Conservation (phyloP, 1,284 basidiomycete genomes). For the Mycosarcoma maydis region DNA sequence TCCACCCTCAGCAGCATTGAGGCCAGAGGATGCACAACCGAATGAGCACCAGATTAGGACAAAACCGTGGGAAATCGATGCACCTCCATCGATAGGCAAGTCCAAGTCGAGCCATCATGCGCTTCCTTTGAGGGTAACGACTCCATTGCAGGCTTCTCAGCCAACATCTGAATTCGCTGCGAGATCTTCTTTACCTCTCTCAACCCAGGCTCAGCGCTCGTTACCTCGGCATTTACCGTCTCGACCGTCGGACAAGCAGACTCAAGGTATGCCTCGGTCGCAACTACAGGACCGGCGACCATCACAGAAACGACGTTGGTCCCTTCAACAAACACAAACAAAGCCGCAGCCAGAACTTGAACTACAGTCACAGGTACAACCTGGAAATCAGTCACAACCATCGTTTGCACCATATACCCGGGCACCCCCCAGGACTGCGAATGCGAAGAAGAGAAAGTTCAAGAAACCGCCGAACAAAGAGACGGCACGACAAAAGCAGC, state of each 20-base stretch:
- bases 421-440: too few relatives aligned
- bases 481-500: conserved; percentile 3
- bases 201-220: too few relatives aligned
- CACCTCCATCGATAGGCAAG: conserved; percentile 28
- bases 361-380: background rate
- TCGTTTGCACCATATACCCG: too few relatives aligned
- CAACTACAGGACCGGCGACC: background rate
- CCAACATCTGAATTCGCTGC: background rate
- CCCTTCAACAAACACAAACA: background rate
- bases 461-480: background rate
- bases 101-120: background rate
- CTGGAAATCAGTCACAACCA: too few relatives aligned
- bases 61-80: conserved; percentile 40
- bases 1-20: conserved; percentile 27
- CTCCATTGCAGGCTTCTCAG: background rate
- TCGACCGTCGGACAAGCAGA: too few relatives aligned
- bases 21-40: conserved; percentile 40
- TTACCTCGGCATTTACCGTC: too few relatives aligned
- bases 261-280: background rate
- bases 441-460: conserved; percentile 1
- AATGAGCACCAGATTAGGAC: conserved; percentile 27
- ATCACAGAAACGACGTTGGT: background rate
- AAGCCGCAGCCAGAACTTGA: background rate
- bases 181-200: too few relatives aligned
- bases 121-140: background rate